Evolutionary conservation across 1,284 basidiomycete genomes (phyloP).

Genomic region (Marasmius tenuissimus): DNA sequence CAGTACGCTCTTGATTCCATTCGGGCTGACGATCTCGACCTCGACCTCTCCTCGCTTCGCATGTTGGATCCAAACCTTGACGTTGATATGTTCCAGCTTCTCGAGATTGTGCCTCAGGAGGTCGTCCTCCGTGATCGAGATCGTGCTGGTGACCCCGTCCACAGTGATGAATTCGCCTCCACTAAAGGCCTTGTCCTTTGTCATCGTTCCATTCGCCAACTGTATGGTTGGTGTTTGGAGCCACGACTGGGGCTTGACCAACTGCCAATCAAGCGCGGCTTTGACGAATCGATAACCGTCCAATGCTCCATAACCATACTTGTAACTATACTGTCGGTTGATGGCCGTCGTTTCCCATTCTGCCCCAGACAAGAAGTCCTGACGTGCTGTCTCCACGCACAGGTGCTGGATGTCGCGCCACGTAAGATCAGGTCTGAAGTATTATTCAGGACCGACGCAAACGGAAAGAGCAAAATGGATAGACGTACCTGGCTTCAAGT

Average conservation of each 20-base stretch:
- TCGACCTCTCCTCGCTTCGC: constrained; percentile 88
- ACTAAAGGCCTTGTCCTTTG: constrained; percentile 49
- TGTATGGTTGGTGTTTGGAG: constrained; percentile 74
- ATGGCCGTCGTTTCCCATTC: constrained; percentile 91
- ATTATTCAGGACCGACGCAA: neutral
- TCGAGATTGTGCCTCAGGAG: constrained; percentile 82
- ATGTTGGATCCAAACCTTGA: constrained; percentile 93
- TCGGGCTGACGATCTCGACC: constrained; percentile 87
- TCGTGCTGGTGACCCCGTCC: constrained; percentile 60
- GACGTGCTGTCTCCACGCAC: constrained; percentile 74
- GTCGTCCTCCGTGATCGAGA: constrained; percentile 74
- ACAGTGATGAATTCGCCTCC: constrained; percentile 70
- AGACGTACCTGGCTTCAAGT: constrained; percentile 69
- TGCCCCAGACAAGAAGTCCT: constrained; percentile 51
- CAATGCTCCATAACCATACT: constrained; percentile 93
- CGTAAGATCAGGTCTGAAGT: constrained; percentile 79
- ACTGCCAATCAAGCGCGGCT: constrained; percentile 79
- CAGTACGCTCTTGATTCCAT: constrained; percentile 84
- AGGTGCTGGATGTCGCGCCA: constrained; percentile 98
- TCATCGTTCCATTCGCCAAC: constrained; percentile 63
- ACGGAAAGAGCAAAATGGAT: constrained; percentile 24
- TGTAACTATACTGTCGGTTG: constrained; percentile 90
- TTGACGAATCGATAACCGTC: constrained; percentile 86
- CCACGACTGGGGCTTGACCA: constrained; percentile 96
- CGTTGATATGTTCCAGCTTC: constrained; percentile 88